Evolutionary conservation across 2,329 filamentous ascomycete genomes (phyloP).

Genomic region (Trichoderma koningii): DNA sequence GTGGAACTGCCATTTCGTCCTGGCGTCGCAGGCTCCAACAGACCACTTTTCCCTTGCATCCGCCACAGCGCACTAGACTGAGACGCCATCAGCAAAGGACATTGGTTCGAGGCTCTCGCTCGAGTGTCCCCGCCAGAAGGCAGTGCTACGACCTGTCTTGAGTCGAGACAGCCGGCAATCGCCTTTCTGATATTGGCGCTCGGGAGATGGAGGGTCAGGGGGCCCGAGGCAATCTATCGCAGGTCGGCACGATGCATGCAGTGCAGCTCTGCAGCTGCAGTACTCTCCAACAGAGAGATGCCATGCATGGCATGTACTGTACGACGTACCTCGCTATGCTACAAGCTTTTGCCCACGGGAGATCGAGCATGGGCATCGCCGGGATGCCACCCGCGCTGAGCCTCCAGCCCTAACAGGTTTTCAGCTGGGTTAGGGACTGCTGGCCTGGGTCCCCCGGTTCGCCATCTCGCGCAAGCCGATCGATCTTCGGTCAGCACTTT

Average conservation of each 20-base stretch:
- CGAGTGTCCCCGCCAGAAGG: neutral
- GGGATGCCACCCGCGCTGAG: neutral
- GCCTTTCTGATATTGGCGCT: neutral
- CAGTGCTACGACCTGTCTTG: neutral
- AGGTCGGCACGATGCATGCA: neutral
- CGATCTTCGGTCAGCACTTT: neutral
- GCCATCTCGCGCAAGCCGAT: neutral
- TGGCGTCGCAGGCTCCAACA: neutral
- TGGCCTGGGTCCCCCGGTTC: neutral
- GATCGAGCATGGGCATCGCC: neutral
- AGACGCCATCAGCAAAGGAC: neutral
- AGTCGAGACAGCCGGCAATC: neutral
- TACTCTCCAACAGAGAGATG: neutral
- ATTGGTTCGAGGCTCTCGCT: neutral
- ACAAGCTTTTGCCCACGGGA: slow-evolving; percentile 1
- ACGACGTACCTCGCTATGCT: no score
- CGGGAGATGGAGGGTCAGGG: neutral
- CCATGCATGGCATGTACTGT: neutral
- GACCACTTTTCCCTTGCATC: slow-evolving; percentile 2
- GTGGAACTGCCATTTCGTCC: neutral
- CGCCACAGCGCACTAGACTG: neutral
- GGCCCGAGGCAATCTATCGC: neutral
- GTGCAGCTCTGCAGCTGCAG: neutral
- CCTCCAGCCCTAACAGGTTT: slow-evolving; percentile 2
- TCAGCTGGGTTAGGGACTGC: neutral